Evolutionary conservation across 768 basidiomycete species (phyloP).

Genomic region (Lactarius sp.): DNA sequence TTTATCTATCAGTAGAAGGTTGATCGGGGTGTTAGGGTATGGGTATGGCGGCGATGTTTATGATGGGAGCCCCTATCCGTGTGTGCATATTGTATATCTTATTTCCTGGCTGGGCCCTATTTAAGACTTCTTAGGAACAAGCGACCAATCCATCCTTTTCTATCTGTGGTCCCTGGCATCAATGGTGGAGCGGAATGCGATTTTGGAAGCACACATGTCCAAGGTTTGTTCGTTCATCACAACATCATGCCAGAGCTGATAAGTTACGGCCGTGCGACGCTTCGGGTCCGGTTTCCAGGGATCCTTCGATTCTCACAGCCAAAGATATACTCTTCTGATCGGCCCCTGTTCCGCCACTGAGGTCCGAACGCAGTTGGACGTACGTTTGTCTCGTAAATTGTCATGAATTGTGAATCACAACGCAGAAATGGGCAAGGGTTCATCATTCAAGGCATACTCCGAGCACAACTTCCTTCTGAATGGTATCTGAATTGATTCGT

Average conservation of each 20-base stretch:
- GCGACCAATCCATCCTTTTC: neutral
- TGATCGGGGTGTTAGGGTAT: neutral
- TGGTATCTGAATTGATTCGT: constrained; percentile 3
- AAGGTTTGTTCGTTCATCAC: constrained; percentile 22
- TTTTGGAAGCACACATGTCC: constrained; percentile 3
- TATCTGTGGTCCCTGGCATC: neutral
- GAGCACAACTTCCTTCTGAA: neutral
- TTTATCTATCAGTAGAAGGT: neutral
- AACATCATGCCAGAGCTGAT: constrained; percentile 20
- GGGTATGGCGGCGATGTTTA: neutral
- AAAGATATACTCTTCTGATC: constrained; percentile 15
- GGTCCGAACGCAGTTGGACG: neutral
- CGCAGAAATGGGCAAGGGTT: neutral
- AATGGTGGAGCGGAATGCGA: neutral
- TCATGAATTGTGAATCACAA: neutral
- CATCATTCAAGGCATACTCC: neutral
- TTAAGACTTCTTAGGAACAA: neutral
- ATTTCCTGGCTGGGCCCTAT: neutral
- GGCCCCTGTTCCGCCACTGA: neutral
- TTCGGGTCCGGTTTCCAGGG: neutral
- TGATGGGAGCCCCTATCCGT: neutral
- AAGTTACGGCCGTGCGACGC: constrained; percentile 4
- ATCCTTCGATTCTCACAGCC: constrained; percentile 10
- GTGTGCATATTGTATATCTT: neutral
- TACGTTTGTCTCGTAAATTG: neutral